Base-by-base conservation (phyloP, 2,329 filamentous ascomycete genomes). In the Penicillium olsonii region DNA sequence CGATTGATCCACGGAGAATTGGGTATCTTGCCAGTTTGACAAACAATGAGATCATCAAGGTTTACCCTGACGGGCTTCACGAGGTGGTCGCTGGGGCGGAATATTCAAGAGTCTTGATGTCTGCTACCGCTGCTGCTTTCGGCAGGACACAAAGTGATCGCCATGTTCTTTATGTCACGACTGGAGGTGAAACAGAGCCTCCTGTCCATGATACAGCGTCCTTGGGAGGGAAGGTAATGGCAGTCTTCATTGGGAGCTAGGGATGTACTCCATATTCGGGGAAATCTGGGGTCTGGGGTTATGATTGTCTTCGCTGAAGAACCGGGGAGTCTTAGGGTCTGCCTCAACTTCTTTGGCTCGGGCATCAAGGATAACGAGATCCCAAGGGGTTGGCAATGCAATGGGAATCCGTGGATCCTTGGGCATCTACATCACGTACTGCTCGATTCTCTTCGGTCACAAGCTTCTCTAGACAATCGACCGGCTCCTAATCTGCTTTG, bases 71-170 rank as follows among this genome's bases (percentile, higher is more conserved):
- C 45, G 43, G 51, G 4, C 20, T 15, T 9, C 40, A 38, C 34
- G 24, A 48, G n/a, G 17, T 54, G 11, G 26, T 48, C 34, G 48
- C 48, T 10, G 46, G 42, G 15, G 46, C 40, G 31, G 41, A 48
- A 17, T 38, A 53, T 22, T 57, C 52, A 12, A 53, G 34, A 14
- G 42, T 18, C 6, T 49, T 57, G 6, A 54, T 56, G 37, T 48
- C 54, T 8, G 44, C 56, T n/a, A 57, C 56, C 2, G 48, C 52
- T 9, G 48, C 54, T n/a, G 50, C 49, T 11, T 57, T 54, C 44
- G 49, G 52, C n/a, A 41, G 50, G 11, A 39, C 27, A n/a, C 40
- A 40, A 12, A n/a, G 5, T 19, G 51, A 52, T 26, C 37, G 26
- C 14, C 24, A 46, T 41, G 43, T 50, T 20, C 27, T 58, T 35